Base-by-base conservation (phyloP, 805 yeast species). In the Saturnispora ahearnii region DNA sequence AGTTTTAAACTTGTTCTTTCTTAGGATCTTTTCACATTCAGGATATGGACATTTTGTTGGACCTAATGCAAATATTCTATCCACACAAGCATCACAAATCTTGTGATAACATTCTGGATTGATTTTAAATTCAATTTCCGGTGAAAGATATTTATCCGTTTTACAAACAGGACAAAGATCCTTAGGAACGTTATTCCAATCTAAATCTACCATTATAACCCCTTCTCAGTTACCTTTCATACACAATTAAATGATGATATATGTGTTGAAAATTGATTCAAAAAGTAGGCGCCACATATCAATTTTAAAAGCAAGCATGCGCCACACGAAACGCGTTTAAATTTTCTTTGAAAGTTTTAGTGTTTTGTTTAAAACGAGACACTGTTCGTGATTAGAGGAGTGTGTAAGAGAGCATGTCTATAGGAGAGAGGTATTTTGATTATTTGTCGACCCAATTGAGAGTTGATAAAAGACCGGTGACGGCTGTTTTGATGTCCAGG, bases 21-120 rank as follows among this genome's bases (percentile, higher is more conserved):
- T 73, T 54, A 93, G 71, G 10, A 83, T 87, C 71, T 84, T 87
- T 51, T 83, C 89, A 71, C 99, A 93, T 47, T 83, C 81, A 4
- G 89, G 85, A 64, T 90, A 91, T 1, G 99, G 99, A 64, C 99
- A 93, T 21, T 90, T 93, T 0, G 96, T 93, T 0, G 99, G 99
- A 3, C 99, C 99, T 46, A 85, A 70, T 6, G 96, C 80, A 63
- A 87, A 93, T 48, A 93, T 90, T 56, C 99, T 77, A 66, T 93
- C 98, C 41, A 91, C 98, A 69, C 99, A 93, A 1, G 95, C 81
- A 58, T 85, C 97, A 69, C 99, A 93, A 66, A 93, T 91, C 72
- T 88, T 91, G 64, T 93, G 99, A 63, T 93, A 93, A 68, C 99
- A 93, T 65, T 93, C 99, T 0, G 98, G 96, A 60, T 93, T 93